A percentile compares a stretch with the other conserved stretches of the same genome.
These are phyloP conservation scores for Chrysanthemum makinoi DNA, from an alignment of 129 eudicot genomes.

Conservation along the genomic window DNA sequence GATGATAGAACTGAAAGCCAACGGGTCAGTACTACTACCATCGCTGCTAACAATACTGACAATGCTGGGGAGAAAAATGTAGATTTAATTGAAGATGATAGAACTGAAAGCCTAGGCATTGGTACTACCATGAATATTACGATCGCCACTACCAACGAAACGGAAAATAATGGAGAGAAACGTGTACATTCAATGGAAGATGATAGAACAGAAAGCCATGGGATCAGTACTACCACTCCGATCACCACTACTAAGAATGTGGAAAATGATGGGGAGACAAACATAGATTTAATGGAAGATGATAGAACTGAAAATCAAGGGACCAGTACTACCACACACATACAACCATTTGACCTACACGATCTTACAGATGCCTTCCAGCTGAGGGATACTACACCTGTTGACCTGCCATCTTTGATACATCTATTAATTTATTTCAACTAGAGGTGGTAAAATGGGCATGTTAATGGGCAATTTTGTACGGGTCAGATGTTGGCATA, in stretches of 20 bases:
- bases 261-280: slow-evolving; percentile 29
- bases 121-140: slow-evolving; percentile 16
- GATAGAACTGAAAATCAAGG: slow-evolving; percentile 36
- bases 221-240: slow-evolving; percentile 26
- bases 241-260: slow-evolving; percentile 26
- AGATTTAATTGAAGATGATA: slow-evolving; percentile 33
- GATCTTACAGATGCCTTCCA: no score
- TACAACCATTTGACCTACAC: no score
- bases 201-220: slow-evolving; percentile 36
- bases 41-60: slow-evolving; percentile 25
- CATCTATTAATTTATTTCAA: no score
- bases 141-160: slow-evolving; percentile 26
- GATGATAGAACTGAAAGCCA: no score
- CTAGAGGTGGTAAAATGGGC: no score
- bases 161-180: slow-evolving; percentile 26
- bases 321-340: slow-evolving; percentile 31
- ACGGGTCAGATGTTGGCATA: no score
- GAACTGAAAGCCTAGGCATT: slow-evolving; percentile 34
- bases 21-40: background rate
- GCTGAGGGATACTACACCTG: no score
- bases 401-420: no score
- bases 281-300: slow-evolving; percentile 27
- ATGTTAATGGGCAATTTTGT: no score
- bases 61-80: slow-evolving; percentile 27
- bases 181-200: slow-evolving; percentile 29